Evolutionary conservation across 2,329 filamentous ascomycete species (phyloP), one percentile per base, ranked within the genome.

Genomic region (Aureobasidium sp.): DNA sequence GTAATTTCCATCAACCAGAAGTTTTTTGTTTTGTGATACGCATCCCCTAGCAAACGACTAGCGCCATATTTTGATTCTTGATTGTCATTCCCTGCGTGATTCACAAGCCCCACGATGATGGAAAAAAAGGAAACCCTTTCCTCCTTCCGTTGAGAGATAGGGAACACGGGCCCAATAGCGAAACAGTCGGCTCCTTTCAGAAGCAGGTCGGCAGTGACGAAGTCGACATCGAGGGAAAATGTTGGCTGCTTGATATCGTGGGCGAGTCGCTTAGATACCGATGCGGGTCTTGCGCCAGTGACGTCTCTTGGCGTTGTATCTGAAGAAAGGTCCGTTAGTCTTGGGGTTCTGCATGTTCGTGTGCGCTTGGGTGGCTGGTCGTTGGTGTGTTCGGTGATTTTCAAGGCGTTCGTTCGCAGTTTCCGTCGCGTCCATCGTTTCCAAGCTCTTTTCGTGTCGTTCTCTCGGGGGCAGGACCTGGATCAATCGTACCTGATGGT

Each of bases 241-340:
- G 47, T 60, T 63, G 62, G 57, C 57, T 60, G 39, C 37, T 57
- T 57, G 53, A 27, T 60, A 39, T 49, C 36, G 39, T 66, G 65
- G 66, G 77, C 74, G 79, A 83, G 77, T 80, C 78, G 80, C 86
- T 85, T 94, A 99, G 85, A 99, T 95, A 78, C 91, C 91, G 82
- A 99, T 91, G 79, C 91, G 89, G 78, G 94, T 97, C 93, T 99
- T 99, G 85, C 94, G 91, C 94, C 94, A 99, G 81, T 99, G 94
- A 83, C 94, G 90, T 82, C 94, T 86, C 90, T 99, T 99, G 76
- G 94, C 92, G 85, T 99, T 99, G 88, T 99, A 99, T 84, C 94
- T 99, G 78, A 34, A 48, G 36, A 42, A 49, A 8, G 44, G 34
- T 56, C 60, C 60, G 42, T 62, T 42, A 57, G 53, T 57, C n/a